These are phyloP conservation scores for Solanum arcanum DNA, from an alignment of 257 asterid genomes.

Conservation along the genomic window DNA sequence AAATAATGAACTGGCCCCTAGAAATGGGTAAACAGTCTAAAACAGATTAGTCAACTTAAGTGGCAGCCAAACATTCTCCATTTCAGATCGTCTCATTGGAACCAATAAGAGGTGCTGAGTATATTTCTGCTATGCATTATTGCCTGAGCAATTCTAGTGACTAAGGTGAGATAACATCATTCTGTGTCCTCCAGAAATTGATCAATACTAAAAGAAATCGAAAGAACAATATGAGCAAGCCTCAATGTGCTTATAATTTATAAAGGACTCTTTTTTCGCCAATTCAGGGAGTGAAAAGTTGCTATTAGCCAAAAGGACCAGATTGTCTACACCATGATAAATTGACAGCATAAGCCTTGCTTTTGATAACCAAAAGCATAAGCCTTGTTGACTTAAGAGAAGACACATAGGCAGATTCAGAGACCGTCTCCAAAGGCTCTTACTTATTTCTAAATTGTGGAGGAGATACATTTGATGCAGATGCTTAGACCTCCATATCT, in stretches of 20 bases:
- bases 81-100: neutral
- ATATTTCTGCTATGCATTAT: neutral
- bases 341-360: neutral
- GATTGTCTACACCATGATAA: neutral
- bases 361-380: neutral
- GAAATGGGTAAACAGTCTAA: neutral
- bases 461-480: neutral
- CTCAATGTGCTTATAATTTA: neutral
- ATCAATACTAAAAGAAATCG: neutral
- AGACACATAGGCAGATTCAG: neutral
- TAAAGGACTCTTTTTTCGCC: neutral
- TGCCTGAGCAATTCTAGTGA: neutral
- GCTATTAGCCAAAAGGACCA: neutral
- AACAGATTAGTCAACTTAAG: neutral
- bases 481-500: neutral
- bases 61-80: neutral
- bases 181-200: neutral
- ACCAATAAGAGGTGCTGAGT: neutral
- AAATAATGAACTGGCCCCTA: neutral
- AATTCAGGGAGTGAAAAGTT: neutral
- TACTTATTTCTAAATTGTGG: neutral
- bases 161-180: neutral
- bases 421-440: neutral
- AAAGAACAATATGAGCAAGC: neutral
- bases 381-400: neutral